A percentile compares a stretch with the other conserved stretches of the same genome.
These are phyloP conservation scores for Puccinia triticina DNA, from an alignment of 1,284 basidiomycete species.

Conservation along the genomic window DNA sequence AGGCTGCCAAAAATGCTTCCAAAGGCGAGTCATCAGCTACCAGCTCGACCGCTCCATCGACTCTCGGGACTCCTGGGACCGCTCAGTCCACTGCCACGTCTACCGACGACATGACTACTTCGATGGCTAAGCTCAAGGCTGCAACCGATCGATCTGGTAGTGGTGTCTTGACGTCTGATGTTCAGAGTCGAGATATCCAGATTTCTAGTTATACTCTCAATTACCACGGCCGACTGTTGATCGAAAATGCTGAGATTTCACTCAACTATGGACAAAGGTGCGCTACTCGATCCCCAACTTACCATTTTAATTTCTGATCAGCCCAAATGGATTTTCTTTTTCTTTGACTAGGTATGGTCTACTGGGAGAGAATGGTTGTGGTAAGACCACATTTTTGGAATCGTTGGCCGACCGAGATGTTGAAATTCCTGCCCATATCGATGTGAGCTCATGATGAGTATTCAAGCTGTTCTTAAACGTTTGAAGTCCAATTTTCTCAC, in stretches of 20 bases:
- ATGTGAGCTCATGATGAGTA: constrained; percentile 62
- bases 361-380: constrained; percentile 94
- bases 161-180: constrained; percentile 89
- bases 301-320: background rate
- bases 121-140: constrained; percentile 83
- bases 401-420: constrained; percentile 89
- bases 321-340: background rate
- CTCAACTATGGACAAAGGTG: constrained; percentile 93
- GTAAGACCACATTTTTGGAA: constrained; percentile 75
- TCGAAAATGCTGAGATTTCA: constrained; percentile 85
- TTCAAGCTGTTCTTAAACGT: background rate
- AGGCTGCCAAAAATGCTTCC: constrained; percentile 76
- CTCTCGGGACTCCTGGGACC: constrained; percentile 74
- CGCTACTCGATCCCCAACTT: constrained; percentile 51
- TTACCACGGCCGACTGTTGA: constrained; percentile 91
- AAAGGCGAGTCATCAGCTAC: constrained; percentile 68
- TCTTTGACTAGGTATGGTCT: constrained; percentile 72
- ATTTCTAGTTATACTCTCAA: constrained; percentile 94
- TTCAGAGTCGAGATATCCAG: constrained; percentile 92
- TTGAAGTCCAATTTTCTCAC: constrained; percentile 7
- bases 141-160: constrained; percentile 87
- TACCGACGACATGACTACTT: constrained; percentile 61
- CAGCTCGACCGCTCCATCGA: constrained; percentile 78
- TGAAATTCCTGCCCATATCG: constrained; percentile 90
- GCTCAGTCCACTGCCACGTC: constrained; percentile 63